Conservation (phyloP, 108 stramenopile genomes). For the Fistulifera solaris region DNA sequence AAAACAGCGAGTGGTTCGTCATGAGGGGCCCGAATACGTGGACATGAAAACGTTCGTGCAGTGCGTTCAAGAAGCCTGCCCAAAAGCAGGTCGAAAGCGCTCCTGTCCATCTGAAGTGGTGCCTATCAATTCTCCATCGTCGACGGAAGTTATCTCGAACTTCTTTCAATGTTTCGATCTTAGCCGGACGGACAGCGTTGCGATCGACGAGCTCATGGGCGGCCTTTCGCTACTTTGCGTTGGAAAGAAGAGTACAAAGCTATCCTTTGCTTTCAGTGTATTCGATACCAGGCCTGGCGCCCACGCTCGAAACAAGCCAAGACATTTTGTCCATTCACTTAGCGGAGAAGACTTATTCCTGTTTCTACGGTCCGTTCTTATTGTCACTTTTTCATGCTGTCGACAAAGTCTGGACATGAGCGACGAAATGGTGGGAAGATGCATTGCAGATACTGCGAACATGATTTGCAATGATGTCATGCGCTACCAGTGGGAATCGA, state of each 20-base stretch:
- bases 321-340: slow-evolving; percentile 18
- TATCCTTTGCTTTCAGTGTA: slow-evolving; percentile 76
- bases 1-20: slow-evolving; percentile 9
- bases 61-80: slow-evolving; percentile 57
- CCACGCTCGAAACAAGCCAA: slow-evolving; percentile 1
- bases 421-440: slow-evolving; percentile 55
- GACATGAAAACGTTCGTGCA: slow-evolving; percentile 56
- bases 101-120: slow-evolving; percentile 25
- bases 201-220: slow-evolving; percentile 81
- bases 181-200: slow-evolving; percentile 48
- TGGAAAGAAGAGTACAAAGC: slow-evolving; percentile 79
- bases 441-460: slow-evolving; percentile 71
- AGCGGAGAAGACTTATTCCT: slow-evolving; percentile 53
- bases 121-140: slow-evolving; percentile 25
- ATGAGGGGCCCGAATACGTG: slow-evolving; percentile 15
- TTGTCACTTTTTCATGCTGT: slow-evolving; percentile 84
- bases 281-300: slow-evolving; percentile 41
- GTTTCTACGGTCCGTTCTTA: slow-evolving; percentile 75
- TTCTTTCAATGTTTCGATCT: slow-evolving; percentile 81
- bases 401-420: slow-evolving; percentile 71
- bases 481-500: slow-evolving; percentile 59
- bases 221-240: slow-evolving; percentile 77
- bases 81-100: slow-evolving; percentile 20
- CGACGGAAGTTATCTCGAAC: slow-evolving; percentile 47
- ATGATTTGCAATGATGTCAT: slow-evolving; percentile 78